Conservation (phyloP, 2,329 filamentous ascomycete species). For the Claviceps sp. region DNA sequence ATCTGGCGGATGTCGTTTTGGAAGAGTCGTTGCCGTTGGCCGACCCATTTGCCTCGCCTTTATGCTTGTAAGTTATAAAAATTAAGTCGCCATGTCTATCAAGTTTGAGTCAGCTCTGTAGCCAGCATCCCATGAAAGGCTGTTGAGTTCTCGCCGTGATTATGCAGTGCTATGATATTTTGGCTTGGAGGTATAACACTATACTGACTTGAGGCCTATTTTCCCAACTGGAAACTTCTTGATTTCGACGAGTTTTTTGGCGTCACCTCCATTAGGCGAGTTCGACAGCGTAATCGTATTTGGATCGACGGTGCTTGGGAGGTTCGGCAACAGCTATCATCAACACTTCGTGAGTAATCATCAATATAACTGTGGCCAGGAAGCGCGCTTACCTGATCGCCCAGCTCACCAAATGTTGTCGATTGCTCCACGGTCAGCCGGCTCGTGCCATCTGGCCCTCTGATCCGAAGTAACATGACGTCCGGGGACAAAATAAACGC, state of each 20-base stretch:
- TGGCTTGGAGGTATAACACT: not conserved
- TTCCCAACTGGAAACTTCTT: conserved; percentile 40
- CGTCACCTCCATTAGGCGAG: conserved; percentile 42
- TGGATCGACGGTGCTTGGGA: conserved; percentile 49
- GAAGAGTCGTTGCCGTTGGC: conserved; percentile 25
- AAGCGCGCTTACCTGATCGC: conserved; percentile 30
- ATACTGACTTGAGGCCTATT: conserved; percentile 42
- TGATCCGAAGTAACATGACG: conserved; percentile 71
- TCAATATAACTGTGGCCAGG: not conserved
- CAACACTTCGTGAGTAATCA: not conserved
- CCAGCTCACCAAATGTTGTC: conserved; percentile 57
- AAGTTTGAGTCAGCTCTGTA: not conserved
- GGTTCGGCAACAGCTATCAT: conserved; percentile 39
- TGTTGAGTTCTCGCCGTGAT: not conserved
- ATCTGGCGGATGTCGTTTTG: conserved; percentile 43
- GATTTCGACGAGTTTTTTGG: conserved; percentile 46
- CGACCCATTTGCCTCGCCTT: conserved; percentile 24
- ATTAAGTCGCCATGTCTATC: conserved; percentile 78
- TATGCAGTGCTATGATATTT: not conserved
- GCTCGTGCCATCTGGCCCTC: conserved; percentile 86
- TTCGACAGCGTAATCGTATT: conserved; percentile 49
- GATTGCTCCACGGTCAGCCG: conserved; percentile 65
- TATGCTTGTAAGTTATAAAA: conserved; percentile 67
- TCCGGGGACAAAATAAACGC: conserved; percentile 6
- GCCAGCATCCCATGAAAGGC: conserved; percentile 13